Conservation (phyloP, 805 yeast species). For the Blastobotrys peoriensis region DNA sequence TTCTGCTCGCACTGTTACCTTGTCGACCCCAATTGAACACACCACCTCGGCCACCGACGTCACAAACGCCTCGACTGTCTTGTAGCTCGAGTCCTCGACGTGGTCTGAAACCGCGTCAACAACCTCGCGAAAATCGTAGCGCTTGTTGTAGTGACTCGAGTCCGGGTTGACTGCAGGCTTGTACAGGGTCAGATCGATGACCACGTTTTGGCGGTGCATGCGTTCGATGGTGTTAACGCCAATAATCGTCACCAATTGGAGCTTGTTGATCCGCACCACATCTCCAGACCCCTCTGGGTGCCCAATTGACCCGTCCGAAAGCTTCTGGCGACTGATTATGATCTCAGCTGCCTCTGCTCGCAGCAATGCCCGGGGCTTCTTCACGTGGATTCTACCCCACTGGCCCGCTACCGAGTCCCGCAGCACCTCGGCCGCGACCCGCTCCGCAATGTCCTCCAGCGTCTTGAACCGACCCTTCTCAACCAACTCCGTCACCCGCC, state of each 20-base stretch:
- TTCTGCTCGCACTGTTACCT: slow-evolving; percentile 55
- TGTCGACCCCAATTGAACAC: slow-evolving; percentile 35
- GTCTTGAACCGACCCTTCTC: slow-evolving; percentile 35
- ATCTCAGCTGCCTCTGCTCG: slow-evolving; percentile 48
- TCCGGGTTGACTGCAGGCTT: slow-evolving; percentile 24
- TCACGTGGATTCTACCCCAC: slow-evolving; percentile 37
- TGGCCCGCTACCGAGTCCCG: slow-evolving; percentile 42
- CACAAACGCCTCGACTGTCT: slow-evolving; percentile 91
- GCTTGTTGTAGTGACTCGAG: slow-evolving; percentile 14
- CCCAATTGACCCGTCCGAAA: slow-evolving; percentile 12
- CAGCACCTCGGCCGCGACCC: slow-evolving; percentile 41
- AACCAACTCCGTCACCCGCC: slow-evolving; percentile 53
- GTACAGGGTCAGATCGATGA: slow-evolving; percentile 47
- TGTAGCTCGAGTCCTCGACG: slow-evolving; percentile 75
- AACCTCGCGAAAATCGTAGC: slow-evolving; percentile 36
- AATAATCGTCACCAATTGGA: slow-evolving; percentile 67
- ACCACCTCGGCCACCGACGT: slow-evolving; percentile 59
- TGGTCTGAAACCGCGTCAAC: slow-evolving; percentile 48
- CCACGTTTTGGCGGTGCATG: slow-evolving; percentile 68
- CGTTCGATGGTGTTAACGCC: slow-evolving; percentile 94
- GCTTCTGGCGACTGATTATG: slow-evolving; percentile 32
- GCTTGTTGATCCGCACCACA: slow-evolving; percentile 39
- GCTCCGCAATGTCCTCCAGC: slow-evolving; percentile 40
- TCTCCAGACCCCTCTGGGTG: slow-evolving; percentile 22
- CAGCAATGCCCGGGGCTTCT: slow-evolving; percentile 51